Percentiles rank a stretch among this genome's conserved stretches.
These are phyloP conservation scores for Rubia peregrina DNA, from an alignment of 305 asterid species.

Conservation along the genomic window DNA sequence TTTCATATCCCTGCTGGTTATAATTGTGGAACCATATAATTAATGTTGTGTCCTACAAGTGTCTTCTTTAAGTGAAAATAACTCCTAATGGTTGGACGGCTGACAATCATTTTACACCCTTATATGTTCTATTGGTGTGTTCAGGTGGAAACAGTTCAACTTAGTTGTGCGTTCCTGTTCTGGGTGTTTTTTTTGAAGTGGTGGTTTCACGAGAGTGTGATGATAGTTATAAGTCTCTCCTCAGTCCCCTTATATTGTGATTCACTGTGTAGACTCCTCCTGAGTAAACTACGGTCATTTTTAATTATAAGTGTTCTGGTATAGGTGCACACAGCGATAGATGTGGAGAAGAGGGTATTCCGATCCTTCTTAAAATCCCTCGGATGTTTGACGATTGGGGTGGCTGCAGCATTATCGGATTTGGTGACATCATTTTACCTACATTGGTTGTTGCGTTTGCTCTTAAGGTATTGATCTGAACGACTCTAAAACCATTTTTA, in stretches of 20 bases:
- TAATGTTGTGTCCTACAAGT: neutral
- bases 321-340: conserved; percentile 94
- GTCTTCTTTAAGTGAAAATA: too few relatives aligned
- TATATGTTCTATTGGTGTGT: conserved; percentile 20
- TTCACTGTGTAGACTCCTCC: conserved; percentile 4
- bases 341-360: conserved; percentile 98
- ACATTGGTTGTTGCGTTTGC: conserved; percentile 81
- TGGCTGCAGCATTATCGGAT: conserved; percentile 96
- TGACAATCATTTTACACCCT: conserved; percentile 9
- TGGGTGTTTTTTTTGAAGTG: conserved; percentile 88
- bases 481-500: conserved; percentile 5
- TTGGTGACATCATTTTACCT: conserved; percentile 93
- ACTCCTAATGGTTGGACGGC: neutral
- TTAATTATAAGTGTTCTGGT: conserved; percentile 13
- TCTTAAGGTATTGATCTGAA: conserved; percentile 48
- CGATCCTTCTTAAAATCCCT: conserved; percentile 94
- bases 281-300: conserved; percentile 5
- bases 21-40: neutral
- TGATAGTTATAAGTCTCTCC: conserved; percentile 74
- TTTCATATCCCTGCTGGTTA: neutral
- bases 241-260: neutral
- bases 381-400: conserved; percentile 98
- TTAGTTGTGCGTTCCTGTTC: conserved; percentile 77
- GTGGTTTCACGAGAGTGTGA: conserved; percentile 91
- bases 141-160: conserved; percentile 95